Evolutionary conservation across 208 protist species (phyloP).

Genomic region (Leishmania martiniquensis): DNA sequence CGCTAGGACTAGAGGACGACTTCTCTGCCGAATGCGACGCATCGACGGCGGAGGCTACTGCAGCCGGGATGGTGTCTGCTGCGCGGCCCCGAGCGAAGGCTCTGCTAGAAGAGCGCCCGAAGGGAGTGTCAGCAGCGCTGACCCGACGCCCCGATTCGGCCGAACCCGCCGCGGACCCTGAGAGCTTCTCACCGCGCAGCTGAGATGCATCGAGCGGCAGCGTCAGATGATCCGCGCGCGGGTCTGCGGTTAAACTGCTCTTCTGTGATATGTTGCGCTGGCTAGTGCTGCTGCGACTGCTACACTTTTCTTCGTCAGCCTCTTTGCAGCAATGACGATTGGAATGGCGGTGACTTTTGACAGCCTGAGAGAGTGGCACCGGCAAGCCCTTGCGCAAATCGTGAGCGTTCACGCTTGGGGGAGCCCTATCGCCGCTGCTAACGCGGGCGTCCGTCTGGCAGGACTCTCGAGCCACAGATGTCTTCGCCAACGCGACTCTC

Average conservation of each 20-base stretch:
- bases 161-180: background rate
- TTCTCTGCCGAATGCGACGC: background rate
- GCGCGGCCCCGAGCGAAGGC: background rate
- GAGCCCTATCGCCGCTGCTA: background rate
- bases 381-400: background rate
- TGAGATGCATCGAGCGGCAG: background rate
- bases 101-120: background rate
- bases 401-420: background rate
- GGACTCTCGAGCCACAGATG: background rate
- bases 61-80: background rate
- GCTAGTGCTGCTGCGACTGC: background rate
- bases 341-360: background rate
- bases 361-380: background rate
- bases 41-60: background rate
- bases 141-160: background rate
- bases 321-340: background rate
- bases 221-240: background rate
- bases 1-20: background rate
- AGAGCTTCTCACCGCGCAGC: background rate
- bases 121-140: background rate
- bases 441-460: background rate
- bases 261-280: background rate
- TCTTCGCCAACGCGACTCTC: background rate
- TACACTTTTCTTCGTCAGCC: background rate
- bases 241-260: background rate